Base-by-base conservation (phyloP, 495 filamentous ascomycete genomes). In the Choiromyces venosus region DNA sequence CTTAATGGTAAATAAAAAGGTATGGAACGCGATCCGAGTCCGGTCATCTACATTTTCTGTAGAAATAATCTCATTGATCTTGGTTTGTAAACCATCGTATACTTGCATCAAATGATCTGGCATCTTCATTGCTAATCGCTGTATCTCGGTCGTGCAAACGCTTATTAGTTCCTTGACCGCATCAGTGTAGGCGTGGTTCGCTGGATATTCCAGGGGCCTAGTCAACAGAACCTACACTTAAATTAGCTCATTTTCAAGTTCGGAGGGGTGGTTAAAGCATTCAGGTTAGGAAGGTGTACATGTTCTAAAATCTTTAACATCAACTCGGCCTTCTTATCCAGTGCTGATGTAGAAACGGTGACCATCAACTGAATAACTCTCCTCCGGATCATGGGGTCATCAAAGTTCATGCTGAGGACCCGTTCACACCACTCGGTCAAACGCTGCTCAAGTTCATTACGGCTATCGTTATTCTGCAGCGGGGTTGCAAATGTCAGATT, bases 1-100 rank as follows among this genome's bases (percentile, higher is more conserved):
- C 91, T 94, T 89, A 76, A 99, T 97, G 18, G 95, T 96, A 74
- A 98, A 93, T 4, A 99, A 85, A 82, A 97, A 88, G 78, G 89
- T 88, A 85, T 90, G 87, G 84, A 92, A 86, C 82, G 86, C 82
- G 87, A 82, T 82, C 73, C 68, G 80, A 52, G 75, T 78, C 19
- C 80, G 77, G 40, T 93, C 89, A 78, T 97, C 93, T 9, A 91
- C 84, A 21, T 85, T 88, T 67, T 91, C 90, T 4, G 88, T 87
- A 65, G 89, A 81, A 61, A 93, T 87, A 81, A 97, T 91, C 76
- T 93, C 91, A 72, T 89, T 89, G 71, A 98, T 90, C 80, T 93
- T 94, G 8, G 86, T 85, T 80, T 96, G 91, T 8, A 97, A 86
- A 67, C 93, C 86, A 69, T 94, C 91, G 78, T 97, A 99, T 33